These are phyloP conservation scores for Phalaenopsis equestris DNA, from an alignment of 106 monocot species.

Conservation along the genomic window DNA sequence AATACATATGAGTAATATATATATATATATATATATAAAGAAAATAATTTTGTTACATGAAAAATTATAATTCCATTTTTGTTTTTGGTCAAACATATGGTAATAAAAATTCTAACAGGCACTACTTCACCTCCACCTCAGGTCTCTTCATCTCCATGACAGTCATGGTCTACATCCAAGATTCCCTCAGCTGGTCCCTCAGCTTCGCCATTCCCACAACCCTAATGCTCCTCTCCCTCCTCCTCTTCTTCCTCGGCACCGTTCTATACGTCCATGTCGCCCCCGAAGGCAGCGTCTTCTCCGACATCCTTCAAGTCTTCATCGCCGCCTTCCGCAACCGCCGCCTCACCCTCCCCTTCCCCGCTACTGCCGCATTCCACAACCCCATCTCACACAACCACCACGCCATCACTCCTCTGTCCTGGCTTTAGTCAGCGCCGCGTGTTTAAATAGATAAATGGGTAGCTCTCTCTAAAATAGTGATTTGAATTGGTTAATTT, in stretches of 20 bases:
- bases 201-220: slow-evolving; percentile 32
- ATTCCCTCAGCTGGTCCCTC: slow-evolving; percentile 16
- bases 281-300: slow-evolving; percentile 18
- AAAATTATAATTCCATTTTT: no score
- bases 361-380: not conserved
- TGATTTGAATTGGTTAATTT: no score
- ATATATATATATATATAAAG: no score
- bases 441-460: no score
- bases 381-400: not conserved
- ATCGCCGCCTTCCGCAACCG: slow-evolving; percentile 5
- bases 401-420: not conserved
- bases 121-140: slow-evolving; percentile 32
- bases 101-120: not conserved
- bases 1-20: no score
- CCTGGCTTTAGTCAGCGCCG: no score
- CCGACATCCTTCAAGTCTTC: slow-evolving; percentile 4
- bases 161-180: slow-evolving; percentile 7
- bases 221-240: slow-evolving; percentile 6
- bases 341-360: not conserved
- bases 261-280: not conserved
- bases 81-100: no score
- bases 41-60: no score
- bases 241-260: slow-evolving; percentile 2
- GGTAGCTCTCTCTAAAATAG: no score
- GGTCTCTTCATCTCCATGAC: slow-evolving; percentile 30